Base-by-base conservation (phyloP, 345 rosid species). In the Euphorbia tirucalli region DNA sequence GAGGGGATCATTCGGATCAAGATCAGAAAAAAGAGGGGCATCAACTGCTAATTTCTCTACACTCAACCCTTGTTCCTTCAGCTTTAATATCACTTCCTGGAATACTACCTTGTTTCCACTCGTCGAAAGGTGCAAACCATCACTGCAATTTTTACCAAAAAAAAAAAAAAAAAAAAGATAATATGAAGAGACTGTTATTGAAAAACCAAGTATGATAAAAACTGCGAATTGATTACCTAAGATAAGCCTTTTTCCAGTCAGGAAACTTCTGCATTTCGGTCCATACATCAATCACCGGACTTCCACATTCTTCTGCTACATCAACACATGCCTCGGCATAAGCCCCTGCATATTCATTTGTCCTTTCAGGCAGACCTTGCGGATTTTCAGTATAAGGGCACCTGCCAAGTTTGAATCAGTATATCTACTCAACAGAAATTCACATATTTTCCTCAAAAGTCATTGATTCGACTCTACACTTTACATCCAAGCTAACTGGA, bases 321-420 rank as follows among this genome's bases (percentile, higher is more conserved):
- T 68, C 75, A 50, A 85, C 28, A 49, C 98, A 92, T 1, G 88
- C 88, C 78, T 85, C 78, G 11, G 96, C 95, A 66, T 87, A 94
- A 11, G 74, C 77, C 28, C 91, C 88, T 4, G 95, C 96, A n/a
- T 85, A 92, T 79, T 92, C 96, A 61, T 94, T 92, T 0, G 97
- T 92, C 71, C 97, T 90, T 81, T 94, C 98, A 9, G 96, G 87
- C 72, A 86, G 71, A 25, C 92, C 93, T 39, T 24, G 61, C 6
- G 82, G 83, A 72, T 92, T 90, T 79, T 89, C 92, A 22, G 68
- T 72, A 54, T 85, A 94, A 70, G 97, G 97, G 72, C 81, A 71
- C 50, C 98, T 90, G 83, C 71, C 70, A 35, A 73, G 5, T 56
- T 68, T 24, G 6, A 7, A 32, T 10, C 25, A 1, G 27, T 9